Percentiles rank a stretch among this genome's conserved stretches.
phyloP scores from a whole-genome alignment of 2,329 filamentous ascomycete genomes.

The Venturiaceae sp. region DNA sequence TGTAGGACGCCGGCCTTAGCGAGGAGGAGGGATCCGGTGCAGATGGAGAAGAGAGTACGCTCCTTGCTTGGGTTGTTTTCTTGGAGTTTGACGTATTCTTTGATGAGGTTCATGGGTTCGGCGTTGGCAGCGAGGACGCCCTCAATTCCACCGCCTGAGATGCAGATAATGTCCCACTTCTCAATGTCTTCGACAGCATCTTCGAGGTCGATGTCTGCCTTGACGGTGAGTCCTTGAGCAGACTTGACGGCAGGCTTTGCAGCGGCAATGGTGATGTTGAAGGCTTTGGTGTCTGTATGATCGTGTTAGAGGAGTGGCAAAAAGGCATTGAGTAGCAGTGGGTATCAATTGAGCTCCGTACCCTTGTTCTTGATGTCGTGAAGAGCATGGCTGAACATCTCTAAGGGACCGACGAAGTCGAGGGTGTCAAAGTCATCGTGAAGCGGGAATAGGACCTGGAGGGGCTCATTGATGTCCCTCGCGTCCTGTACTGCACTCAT shows the following conservation, averaged over 20 bases:
- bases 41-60: conserved; percentile 71
- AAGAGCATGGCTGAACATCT: conserved; percentile 44
- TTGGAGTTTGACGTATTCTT: conserved; percentile 69
- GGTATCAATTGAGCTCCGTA: neutral
- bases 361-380: conserved; percentile 40
- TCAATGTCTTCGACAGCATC: conserved; percentile 64
- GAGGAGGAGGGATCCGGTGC: conserved; percentile 69
- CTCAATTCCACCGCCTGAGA: conserved; percentile 62
- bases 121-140: conserved; percentile 49
- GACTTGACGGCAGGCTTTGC: conserved; percentile 37
- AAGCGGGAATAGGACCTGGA: conserved; percentile 52
- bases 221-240: conserved; percentile 57
- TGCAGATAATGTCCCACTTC: conserved; percentile 70
- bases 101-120: conserved; percentile 61
- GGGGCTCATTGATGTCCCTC: conserved; percentile 27
- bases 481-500: conserved; percentile 39
- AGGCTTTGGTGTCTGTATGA: conserved; percentile 37
- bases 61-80: conserved; percentile 69
- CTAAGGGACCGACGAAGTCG: conserved; percentile 48
- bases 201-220: conserved; percentile 67
- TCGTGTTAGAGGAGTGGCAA: conserved; percentile 14
- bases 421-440: conserved; percentile 47
- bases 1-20: conserved; percentile 68
- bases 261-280: conserved; percentile 43
- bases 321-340: neutral